phyloP scores from a whole-genome alignment of 2,329 filamentous ascomycete species.

The Apiospora pterosperma region DNA sequence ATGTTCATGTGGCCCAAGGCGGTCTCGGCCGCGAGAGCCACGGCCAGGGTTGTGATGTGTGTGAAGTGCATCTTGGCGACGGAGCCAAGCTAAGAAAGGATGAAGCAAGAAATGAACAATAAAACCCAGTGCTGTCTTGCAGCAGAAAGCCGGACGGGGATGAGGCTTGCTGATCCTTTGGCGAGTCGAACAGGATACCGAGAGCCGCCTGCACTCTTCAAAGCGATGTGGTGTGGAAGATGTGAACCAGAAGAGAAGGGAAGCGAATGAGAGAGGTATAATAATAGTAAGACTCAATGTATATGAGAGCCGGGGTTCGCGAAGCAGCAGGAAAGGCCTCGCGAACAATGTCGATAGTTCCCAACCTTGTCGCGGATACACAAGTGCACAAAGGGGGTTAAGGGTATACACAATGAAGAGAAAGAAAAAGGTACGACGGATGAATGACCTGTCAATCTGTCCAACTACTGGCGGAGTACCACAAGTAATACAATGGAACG shows the following conservation, averaged over 20 bases:
- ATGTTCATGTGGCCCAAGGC: slow-evolving; percentile 51
- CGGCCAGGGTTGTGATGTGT: slow-evolving; percentile 18
- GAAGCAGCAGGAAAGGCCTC: background rate
- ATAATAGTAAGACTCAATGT: background rate
- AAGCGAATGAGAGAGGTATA: background rate
- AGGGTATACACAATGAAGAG: background rate
- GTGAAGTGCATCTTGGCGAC: background rate
- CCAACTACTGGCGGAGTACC: background rate
- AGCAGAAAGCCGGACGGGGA: background rate
- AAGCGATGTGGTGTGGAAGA: background rate
- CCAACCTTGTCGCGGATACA: background rate
- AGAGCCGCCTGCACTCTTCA: background rate
- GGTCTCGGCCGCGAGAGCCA: slow-evolving; percentile 38
- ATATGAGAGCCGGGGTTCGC: background rate
- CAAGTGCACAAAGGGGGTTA: background rate
- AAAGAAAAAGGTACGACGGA: background rate
- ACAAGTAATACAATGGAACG: background rate
- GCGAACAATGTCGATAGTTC: background rate
- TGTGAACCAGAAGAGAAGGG: background rate
- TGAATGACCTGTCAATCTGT: background rate
- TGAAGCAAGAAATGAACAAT: background rate
- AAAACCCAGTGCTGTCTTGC: background rate
- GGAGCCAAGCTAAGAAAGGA: background rate
- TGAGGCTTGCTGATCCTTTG: background rate
- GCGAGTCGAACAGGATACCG: background rate